phyloP scores from a whole-genome alignment of 441 rosid species.

The Erysimum pusillum region DNA sequence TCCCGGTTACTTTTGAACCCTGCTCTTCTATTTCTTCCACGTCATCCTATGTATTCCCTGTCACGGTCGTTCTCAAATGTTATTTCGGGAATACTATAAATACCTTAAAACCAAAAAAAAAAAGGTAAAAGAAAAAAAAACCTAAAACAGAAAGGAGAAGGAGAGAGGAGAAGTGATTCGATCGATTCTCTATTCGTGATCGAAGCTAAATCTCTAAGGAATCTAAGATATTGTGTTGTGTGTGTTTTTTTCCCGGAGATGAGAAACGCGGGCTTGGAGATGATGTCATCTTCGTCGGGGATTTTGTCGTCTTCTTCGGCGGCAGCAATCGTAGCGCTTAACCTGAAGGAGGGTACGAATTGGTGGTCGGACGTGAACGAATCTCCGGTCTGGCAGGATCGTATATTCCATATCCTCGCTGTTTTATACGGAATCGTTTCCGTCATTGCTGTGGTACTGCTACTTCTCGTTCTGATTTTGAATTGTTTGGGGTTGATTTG shows the following conservation, averaged over 20 bases:
- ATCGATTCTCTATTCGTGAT: slow-evolving; percentile 32
- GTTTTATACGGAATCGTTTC: slow-evolving; percentile 77
- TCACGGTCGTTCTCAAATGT: slow-evolving; percentile 25
- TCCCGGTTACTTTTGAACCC: slow-evolving; percentile 11
- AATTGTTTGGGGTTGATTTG: no score
- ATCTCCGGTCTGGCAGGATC: slow-evolving; percentile 85
- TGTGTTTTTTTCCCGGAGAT: neutral
- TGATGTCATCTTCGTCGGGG: slow-evolving; percentile 46
- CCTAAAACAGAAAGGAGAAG: slow-evolving; percentile 25
- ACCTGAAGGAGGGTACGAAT: slow-evolving; percentile 59
- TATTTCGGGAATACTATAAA: slow-evolving; percentile 31
- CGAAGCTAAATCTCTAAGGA: slow-evolving; percentile 8
- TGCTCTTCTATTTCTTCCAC: slow-evolving; percentile 19
- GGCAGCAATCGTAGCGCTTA: slow-evolving; percentile 48
- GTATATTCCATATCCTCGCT: slow-evolving; percentile 76
- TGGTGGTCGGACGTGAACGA: slow-evolving; percentile 81
- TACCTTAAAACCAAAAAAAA: neutral
- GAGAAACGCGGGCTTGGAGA: slow-evolving; percentile 43
- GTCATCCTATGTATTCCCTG: slow-evolving; percentile 33
- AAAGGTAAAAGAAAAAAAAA: neutral
- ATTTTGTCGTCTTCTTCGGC: slow-evolving; percentile 33
- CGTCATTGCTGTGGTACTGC: slow-evolving; percentile 73
- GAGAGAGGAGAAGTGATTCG: slow-evolving; percentile 47
- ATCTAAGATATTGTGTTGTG: slow-evolving; percentile 2
- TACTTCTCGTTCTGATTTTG: no score